A percentile compares a stretch with the other conserved stretches of the same genome.
Conservation (phyloP, 371 early-diverging fungal genomes). For the Mortierella sp. region DNA sequence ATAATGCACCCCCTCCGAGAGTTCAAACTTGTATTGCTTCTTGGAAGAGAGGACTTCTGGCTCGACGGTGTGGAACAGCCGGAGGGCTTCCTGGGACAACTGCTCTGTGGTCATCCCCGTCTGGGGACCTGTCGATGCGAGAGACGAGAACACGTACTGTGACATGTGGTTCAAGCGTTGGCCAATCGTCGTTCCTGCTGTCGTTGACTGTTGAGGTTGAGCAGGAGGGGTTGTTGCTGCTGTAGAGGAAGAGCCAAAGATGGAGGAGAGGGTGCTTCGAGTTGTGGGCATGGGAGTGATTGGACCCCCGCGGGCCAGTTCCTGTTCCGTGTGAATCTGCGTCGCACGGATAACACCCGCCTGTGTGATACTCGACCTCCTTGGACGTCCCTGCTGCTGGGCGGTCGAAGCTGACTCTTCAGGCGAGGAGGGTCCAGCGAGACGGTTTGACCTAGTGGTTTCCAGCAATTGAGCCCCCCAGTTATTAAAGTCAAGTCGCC, state of each 20-base stretch:
- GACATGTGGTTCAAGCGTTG: conserved; percentile 32
- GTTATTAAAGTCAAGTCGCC: conserved; percentile 32
- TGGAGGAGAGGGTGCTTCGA: conserved; percentile 17
- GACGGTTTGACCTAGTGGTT: background rate
- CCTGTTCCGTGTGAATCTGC: conserved; percentile 28
- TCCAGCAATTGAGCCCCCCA: conserved; percentile 29
- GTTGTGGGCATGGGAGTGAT: conserved; percentile 24
- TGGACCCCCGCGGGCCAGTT: conserved; percentile 20
- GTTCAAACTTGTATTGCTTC: conserved; percentile 42
- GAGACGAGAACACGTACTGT: conserved; percentile 20
- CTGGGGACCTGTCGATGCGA: conserved; percentile 13
- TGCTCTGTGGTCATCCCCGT: conserved; percentile 19
- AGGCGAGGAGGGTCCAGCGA: conserved; percentile 8
- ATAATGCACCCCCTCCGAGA: conserved; percentile 33
- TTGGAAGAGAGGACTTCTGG: conserved; percentile 24
- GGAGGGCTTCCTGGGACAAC: conserved; percentile 28
- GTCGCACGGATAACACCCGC: conserved; percentile 26
- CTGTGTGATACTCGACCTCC: conserved; percentile 38
- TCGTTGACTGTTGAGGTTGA: no score
- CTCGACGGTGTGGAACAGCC: conserved; percentile 29
- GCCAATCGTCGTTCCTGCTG: background rate
- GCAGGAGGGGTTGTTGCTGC: background rate
- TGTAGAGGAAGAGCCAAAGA: conserved; percentile 1
- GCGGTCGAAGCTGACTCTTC: background rate
- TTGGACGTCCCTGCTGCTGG: background rate